Conservation (phyloP, 345 rosid species). For the Citrus unshiu region DNA sequence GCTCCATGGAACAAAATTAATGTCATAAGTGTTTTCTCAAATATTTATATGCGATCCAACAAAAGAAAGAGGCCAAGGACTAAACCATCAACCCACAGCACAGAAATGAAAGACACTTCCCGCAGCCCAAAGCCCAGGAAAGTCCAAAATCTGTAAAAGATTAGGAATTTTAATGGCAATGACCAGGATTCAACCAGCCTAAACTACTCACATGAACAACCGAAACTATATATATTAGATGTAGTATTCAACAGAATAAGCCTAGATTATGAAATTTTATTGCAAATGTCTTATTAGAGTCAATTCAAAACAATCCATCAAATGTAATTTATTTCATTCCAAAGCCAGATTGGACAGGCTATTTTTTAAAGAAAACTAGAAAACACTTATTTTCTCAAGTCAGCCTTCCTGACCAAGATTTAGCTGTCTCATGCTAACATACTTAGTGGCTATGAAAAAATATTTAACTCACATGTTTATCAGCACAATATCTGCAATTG, state of each 20-base stretch:
- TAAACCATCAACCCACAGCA: not conserved
- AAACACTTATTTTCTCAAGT: not conserved
- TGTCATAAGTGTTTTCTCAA: not conserved
- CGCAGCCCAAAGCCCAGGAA: not conserved
- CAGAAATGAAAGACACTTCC: not conserved
- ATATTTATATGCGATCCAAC: not conserved
- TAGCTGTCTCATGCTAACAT: not conserved
- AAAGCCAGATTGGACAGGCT: not conserved
- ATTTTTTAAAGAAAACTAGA: not conserved
- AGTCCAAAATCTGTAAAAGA: not conserved
- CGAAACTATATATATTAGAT: not conserved
- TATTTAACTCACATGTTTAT: constrained; percentile 62
- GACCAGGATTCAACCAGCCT: not conserved
- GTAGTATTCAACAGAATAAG: not conserved
- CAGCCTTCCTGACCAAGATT: not conserved
- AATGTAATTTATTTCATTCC: not conserved
- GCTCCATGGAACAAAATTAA: not conserved
- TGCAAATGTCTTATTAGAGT: not conserved
- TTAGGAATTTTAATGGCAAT: not conserved
- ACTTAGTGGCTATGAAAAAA: not conserved
- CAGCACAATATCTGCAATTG: constrained; percentile 70
- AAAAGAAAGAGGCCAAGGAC: not conserved
- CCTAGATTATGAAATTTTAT: not conserved
- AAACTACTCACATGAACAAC: not conserved
- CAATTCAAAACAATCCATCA: not conserved